Evolutionary conservation across 2,329 filamentous ascomycete genomes (phyloP).

Genomic region (Fusarium cyanostomum): DNA sequence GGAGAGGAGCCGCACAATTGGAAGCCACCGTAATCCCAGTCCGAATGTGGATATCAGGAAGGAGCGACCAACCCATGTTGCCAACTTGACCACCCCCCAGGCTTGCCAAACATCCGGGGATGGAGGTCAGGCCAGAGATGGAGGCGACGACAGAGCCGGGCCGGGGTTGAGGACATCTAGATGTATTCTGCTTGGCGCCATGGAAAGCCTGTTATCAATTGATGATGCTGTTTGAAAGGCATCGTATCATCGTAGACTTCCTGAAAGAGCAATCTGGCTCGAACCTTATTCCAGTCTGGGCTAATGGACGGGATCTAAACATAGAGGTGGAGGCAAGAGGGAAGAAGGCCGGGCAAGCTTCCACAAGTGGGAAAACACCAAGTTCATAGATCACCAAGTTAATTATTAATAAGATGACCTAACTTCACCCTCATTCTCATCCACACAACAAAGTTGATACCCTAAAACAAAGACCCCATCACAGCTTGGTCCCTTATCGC

Average conservation of each 20-base stretch:
- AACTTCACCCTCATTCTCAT: too few relatives aligned
- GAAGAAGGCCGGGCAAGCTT: conserved; percentile 19
- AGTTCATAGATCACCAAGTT: not conserved
- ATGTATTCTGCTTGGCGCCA: not conserved
- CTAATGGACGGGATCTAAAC: not conserved
- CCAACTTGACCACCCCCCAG: conserved; percentile 25
- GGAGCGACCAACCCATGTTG: conserved; percentile 26
- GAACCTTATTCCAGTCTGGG: not conserved
- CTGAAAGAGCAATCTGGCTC: not conserved
- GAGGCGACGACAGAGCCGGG: conserved; percentile 18
- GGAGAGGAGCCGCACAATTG: conserved; percentile 8
- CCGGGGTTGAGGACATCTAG: conserved; percentile 24
- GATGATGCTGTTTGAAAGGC: not conserved
- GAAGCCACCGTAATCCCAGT: conserved; percentile 25
- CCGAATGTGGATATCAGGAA: conserved; percentile 17
- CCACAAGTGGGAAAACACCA: conserved; percentile 19
- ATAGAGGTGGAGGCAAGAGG: conserved; percentile 23
- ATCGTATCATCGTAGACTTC: not conserved
- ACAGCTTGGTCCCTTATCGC: too few relatives aligned
- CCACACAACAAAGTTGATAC: too few relatives aligned
- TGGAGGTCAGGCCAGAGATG: conserved; percentile 9
- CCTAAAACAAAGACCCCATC: too few relatives aligned
- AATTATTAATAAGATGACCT: not conserved
- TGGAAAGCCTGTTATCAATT: not conserved
- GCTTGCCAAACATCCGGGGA: not conserved